Conservation (phyloP, 2,329 filamentous ascomycete genomes). For the Exophiala sp. region DNA sequence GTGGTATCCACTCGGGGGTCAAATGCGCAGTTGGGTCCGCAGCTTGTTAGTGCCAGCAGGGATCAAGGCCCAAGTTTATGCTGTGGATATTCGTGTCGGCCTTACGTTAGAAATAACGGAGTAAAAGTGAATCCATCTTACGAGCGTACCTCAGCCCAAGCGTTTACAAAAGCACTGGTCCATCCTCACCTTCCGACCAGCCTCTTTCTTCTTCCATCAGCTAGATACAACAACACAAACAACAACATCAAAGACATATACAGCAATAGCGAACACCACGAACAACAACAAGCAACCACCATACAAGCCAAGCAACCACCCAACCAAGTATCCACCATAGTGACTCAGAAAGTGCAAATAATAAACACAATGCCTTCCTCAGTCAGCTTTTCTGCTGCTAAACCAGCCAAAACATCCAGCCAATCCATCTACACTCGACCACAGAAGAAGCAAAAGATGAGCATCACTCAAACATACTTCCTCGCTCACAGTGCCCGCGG, state of each 20-base stretch:
- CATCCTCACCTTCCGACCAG: slow-evolving; percentile 12
- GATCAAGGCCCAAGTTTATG: no score
- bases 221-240: slow-evolving; percentile 3
- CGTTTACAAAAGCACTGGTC: slow-evolving; percentile 25
- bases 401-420: slow-evolving; percentile 19
- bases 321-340: slow-evolving; percentile 10
- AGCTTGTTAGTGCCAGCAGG: no score
- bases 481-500: slow-evolving; percentile 92
- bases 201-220: slow-evolving; percentile 14
- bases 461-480: slow-evolving; percentile 96
- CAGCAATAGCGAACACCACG: slow-evolving; percentile 3
- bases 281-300: slow-evolving; percentile 9
- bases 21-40: no score
- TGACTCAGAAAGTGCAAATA: slow-evolving; percentile 22
- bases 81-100: slow-evolving; percentile 1
- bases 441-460: slow-evolving; percentile 72
- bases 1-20: no score
- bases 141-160: slow-evolving; percentile 5
- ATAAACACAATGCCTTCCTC: slow-evolving; percentile 29
- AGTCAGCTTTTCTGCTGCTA: slow-evolving; percentile 26
- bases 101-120: slow-evolving; percentile 6
- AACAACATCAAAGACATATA: not conserved
- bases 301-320: slow-evolving; percentile 1
- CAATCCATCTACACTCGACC: slow-evolving; percentile 28
- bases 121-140: slow-evolving; percentile 5